Conservation (phyloP, 2,329 filamentous ascomycete genomes). For the Ambrosiella xylebori region DNA sequence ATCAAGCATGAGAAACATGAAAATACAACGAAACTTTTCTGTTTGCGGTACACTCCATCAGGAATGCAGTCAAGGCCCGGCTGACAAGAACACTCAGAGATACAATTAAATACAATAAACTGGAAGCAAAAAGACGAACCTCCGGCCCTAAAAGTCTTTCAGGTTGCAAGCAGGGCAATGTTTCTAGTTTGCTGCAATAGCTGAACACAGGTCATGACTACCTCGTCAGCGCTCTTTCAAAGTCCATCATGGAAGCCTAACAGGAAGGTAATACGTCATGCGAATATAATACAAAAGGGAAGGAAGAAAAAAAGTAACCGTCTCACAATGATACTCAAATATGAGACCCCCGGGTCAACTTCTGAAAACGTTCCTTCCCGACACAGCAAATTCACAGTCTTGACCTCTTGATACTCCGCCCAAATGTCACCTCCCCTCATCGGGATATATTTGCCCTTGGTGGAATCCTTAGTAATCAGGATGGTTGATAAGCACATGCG, state of each 20-base stretch:
- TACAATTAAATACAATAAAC: not conserved
- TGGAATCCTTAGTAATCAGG: not conserved
- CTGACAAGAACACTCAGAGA: not conserved
- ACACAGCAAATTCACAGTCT: not conserved
- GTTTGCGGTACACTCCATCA: too few species aligned
- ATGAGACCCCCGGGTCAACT: not conserved
- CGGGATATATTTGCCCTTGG: not conserved
- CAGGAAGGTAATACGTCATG: too few species aligned
- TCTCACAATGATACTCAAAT: not conserved
- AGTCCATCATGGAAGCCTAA: too few species aligned
- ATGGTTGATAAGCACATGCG: constrained; percentile 5
- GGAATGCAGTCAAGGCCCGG: not conserved
- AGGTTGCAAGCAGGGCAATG: not conserved
- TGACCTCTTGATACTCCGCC: not conserved
- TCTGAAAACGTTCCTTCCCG: not conserved
- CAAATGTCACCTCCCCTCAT: not conserved
- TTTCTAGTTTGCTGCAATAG: not conserved
- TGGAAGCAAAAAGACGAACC: not conserved
- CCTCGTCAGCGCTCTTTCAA: not conserved
- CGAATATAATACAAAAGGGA: too few species aligned
- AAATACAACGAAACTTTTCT: too few species aligned
- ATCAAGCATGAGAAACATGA: too few species aligned
- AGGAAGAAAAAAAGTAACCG: too few species aligned
- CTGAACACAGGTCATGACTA: not conserved
- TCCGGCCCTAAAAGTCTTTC: not conserved